A percentile compares a stretch with the other conserved stretches of the same genome.
Evolutionary conservation across 1,284 basidiomycete species (phyloP).

Genomic region (Clitocybe nebularis): DNA sequence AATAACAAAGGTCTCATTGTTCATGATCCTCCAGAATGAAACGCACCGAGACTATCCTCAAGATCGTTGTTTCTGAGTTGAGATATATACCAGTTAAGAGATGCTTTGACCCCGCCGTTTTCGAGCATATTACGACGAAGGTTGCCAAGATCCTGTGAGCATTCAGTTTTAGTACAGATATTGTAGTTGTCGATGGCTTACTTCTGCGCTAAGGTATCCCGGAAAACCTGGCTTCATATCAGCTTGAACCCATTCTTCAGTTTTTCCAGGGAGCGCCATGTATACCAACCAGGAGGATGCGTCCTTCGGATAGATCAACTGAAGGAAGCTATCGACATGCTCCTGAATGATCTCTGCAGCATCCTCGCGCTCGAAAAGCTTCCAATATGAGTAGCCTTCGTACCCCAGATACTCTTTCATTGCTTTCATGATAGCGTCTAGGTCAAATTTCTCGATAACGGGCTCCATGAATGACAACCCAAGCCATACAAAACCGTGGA

Average conservation of each 20-base stretch:
- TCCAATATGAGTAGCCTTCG: conserved; percentile 27
- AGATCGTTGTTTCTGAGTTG: not conserved
- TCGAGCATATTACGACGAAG: not conserved
- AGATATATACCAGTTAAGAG: not conserved
- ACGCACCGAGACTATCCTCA: conserved; percentile 9
- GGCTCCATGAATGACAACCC: conserved; percentile 34
- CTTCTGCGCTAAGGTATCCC: conserved; percentile 11
- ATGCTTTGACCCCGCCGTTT: not conserved
- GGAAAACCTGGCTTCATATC: conserved; percentile 15
- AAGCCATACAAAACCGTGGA: conserved; percentile 39
- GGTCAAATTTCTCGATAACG: conserved; percentile 4
- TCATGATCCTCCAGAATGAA: not conserved
- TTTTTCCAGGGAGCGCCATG: conserved; percentile 16
- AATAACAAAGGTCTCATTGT: not conserved
- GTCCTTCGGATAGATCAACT: conserved; percentile 20
- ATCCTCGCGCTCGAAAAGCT: conserved; percentile 19
- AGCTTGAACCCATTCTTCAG: conserved; percentile 19
- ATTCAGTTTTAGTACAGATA: not conserved
- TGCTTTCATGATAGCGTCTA: conserved; percentile 1
- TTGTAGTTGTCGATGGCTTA: not conserved
- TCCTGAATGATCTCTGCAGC: conserved; percentile 22
- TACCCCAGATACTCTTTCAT: conserved; percentile 21
- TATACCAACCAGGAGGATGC: conserved; percentile 19
- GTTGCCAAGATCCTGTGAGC: not conserved
- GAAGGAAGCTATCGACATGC: conserved; percentile 26